Base-by-base conservation (phyloP, 192 early-diverging fungal species). In the Umbelopsis ramanniana region DNA sequence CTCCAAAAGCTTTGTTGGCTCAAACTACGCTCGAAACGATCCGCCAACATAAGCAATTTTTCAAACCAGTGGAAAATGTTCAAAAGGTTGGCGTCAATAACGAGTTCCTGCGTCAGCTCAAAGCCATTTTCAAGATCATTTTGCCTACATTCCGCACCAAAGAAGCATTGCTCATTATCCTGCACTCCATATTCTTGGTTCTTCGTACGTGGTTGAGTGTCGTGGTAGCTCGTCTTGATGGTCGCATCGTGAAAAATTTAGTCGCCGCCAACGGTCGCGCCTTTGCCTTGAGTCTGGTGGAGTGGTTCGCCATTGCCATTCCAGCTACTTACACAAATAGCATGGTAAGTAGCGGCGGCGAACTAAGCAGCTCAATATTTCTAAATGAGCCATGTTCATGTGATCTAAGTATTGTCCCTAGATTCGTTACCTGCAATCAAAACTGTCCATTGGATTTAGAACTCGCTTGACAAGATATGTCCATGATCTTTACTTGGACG, bases 241-340 rank as follows among this genome's bases (percentile, higher is more conserved):
- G 97, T 66, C 88, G 92, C 75, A 93, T 98, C 69, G 97, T 98
- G 77, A 92, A 92, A 84, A 90, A 98, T 74, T 83, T 98, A 87
- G 97, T 96, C 76, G 82, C 84, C 29, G n/a, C 45, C 67, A 46
- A 50, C 21, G 67, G 48, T 45, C 88, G 88, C 72, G 86, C 85
- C 55, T 97, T 97, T 73, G 76, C 93, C 46, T 81, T 86, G 4
- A 91, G 92, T 35, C 75, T 97, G 22, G 84, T 85, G 19, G 94
- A 93, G 67, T 98, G 95, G 94, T 95, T 98, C 76, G 87, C 90
- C 22, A 95, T 98, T 75, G 94, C 97, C 15, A 81, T 98, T 7
- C 97, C 97, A 21, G 95, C 97, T 7, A 97, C 95, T 8, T 98
- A 96, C 79, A 98, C 97, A 46, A 98, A 98, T 81, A 94, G 91